A percentile compares a stretch with the other conserved stretches of the same genome.
phyloP scores from a whole-genome alignment of 2,329 filamentous ascomycete genomes.

The Diaporthe eres region DNA sequence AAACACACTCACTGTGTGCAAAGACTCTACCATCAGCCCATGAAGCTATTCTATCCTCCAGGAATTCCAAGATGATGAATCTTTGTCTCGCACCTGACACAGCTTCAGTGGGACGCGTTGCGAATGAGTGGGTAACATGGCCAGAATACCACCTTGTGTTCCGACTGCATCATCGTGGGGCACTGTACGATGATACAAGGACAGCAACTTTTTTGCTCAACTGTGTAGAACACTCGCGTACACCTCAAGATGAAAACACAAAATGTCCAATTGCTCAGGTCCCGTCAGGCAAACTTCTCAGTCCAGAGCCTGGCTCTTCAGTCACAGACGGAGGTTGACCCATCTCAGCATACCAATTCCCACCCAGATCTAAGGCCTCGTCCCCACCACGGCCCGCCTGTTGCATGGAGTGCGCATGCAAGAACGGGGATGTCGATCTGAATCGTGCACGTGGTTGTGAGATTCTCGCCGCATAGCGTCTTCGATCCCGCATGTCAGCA shows the following conservation, averaged over 20 bases:
- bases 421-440: conserved; percentile 27
- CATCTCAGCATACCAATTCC: background rate
- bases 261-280: background rate
- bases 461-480: conserved; percentile 24
- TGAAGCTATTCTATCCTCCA: background rate
- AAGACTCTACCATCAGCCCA: conserved; percentile 5
- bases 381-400: conserved; percentile 31
- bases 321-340: background rate
- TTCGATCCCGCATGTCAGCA: conserved; percentile 17
- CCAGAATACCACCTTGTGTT: conserved; percentile 18
- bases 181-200: background rate
- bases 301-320: background rate
- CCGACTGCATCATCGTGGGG: conserved; percentile 5
- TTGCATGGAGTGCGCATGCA: conserved; percentile 29
- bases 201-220: background rate
- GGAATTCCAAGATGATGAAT: background rate
- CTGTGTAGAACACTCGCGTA: background rate
- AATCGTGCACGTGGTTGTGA: conserved; percentile 33
- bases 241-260: too few relatives aligned
- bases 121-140: background rate
- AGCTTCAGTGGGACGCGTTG: conserved; percentile 25
- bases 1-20: background rate
- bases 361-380: background rate
- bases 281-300: too few relatives aligned
- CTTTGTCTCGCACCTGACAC: conserved; percentile 21